Base-by-base conservation (phyloP, 768 basidiomycete species). In the Tubosaeta brunneosetosa region DNA sequence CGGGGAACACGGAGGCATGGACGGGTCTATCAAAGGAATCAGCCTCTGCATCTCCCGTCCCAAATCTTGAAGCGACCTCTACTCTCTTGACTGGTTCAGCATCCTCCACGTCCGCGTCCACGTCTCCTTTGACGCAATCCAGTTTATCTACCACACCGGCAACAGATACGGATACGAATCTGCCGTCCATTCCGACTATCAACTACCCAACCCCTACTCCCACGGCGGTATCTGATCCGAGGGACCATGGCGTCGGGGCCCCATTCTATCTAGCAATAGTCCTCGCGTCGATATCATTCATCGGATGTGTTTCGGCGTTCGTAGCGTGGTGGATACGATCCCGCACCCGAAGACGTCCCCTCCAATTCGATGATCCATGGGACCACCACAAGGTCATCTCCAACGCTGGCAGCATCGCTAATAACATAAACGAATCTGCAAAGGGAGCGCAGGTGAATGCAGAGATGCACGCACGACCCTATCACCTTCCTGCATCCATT, bases 231-330 rank as follows among this genome's bases (percentile, higher is more conserved):
- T 49, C 64, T 4, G 26, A 54, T 14, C 51, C 68, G 6, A 53
- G 14, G n/a, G 61, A 55, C 37, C 63, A 60, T 13, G 63, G 63
- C 6, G 54, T 61, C 10, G 66, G 66, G 3, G 64, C 77, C 1
- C 73, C 77, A 34, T 74, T 80, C 59, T 82, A 82, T 56, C 59
- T 80, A 4, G 78, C 71, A 25, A 72, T 83, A 47, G 69, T 72
- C n/a, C 66, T 83, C 3, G 81, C 77, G 31, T 65, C 66, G 0
- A 71, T 84, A 52, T 70, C 73, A 16, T 69, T 74, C 32, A 55
- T 80, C 45, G 76, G 77, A 6, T 71, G 73, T 47, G 40, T 81
- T 32, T 63, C 75, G 14, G 74, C 78, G 36, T 56, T 82, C n/a
- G 60, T 79, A 31, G 75, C 78, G 1, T 81, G 76, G 75, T 72